phyloP scores from a whole-genome alignment of 164 flowering plant species.

The Santalum album region DNA sequence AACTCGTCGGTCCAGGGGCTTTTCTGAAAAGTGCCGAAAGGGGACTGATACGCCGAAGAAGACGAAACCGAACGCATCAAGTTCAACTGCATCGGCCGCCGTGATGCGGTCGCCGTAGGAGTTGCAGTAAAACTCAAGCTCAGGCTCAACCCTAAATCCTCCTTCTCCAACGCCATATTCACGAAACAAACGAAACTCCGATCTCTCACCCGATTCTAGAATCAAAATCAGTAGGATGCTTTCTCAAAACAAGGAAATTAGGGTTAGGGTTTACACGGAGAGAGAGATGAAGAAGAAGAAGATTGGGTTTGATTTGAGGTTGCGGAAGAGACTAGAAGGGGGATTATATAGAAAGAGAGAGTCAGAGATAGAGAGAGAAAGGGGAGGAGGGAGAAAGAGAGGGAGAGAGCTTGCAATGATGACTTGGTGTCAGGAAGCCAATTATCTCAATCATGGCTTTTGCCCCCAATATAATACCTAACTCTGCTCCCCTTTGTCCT shows the following conservation, averaged over 20 bases:
- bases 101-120: not conserved
- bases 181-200: not conserved
- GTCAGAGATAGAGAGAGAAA: no score
- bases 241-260: not conserved
- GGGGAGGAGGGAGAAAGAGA: slow-evolving; percentile 3
- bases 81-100: slow-evolving; percentile 32
- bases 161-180: slow-evolving; percentile 44
- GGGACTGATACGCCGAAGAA: slow-evolving; percentile 14
- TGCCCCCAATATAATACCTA: slow-evolving; percentile 17
- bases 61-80: slow-evolving; percentile 29
- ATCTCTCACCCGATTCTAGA: no score
- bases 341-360: not conserved
- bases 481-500: slow-evolving; percentile 9
- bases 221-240: not conserved
- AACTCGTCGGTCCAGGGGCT: slow-evolving; percentile 35
- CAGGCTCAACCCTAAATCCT: slow-evolving; percentile 68
- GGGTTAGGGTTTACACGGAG: no score
- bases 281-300: not conserved
- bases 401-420: slow-evolving; percentile 31
- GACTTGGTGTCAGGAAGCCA: slow-evolving; percentile 39
- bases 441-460: slow-evolving; percentile 47
- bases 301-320: not conserved
- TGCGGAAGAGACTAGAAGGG: not conserved
- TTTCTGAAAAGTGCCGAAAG: slow-evolving; percentile 14
- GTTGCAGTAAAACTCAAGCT: slow-evolving; percentile 34